phyloP scores from a whole-genome alignment of 805 yeast species.

The Wickerhamomyces queroliae region DNA sequence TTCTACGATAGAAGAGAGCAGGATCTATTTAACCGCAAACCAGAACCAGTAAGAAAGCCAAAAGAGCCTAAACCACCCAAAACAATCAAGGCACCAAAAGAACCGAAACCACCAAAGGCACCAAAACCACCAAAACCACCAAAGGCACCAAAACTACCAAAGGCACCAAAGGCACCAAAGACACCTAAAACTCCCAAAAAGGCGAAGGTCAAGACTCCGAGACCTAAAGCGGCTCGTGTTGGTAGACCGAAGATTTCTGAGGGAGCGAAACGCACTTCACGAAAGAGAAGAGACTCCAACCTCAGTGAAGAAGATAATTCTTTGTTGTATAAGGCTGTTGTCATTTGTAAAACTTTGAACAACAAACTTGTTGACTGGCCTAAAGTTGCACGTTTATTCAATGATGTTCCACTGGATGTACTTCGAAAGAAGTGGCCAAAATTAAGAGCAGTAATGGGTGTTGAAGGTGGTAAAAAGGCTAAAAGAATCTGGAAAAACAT shows the following conservation, averaged over 20 bases:
- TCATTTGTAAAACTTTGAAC: conserved; percentile 58
- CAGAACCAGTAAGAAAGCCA: neutral
- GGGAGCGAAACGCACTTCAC: no score
- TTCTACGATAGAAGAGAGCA: no score
- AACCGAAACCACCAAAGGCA: neutral
- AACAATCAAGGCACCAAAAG: neutral
- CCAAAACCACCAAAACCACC: neutral
- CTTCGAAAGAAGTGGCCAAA: conserved; percentile 67
- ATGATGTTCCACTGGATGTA: conserved; percentile 34
- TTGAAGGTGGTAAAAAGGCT: conserved; percentile 47
- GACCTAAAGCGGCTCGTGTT: neutral
- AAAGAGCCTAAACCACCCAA: no score
- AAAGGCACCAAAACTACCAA: neutral
- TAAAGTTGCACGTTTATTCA: conserved; percentile 45
- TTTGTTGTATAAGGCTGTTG: conserved; percentile 52
- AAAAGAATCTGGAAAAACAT: conserved; percentile 61
- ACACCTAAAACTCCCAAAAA: neutral
- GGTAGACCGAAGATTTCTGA: neutral
- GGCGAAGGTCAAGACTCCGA: neutral
- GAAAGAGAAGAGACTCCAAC: conserved; percentile 14
- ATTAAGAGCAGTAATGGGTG: conserved; percentile 56
- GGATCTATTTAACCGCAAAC: no score
- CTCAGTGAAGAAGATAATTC: conserved; percentile 14
- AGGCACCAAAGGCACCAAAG: neutral
- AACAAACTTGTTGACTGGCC: conserved; percentile 62